Percentiles rank a stretch among this genome's conserved stretches.
phyloP scores from a whole-genome alignment of 1,284 basidiomycete species.

The Leccinum fallax region DNA sequence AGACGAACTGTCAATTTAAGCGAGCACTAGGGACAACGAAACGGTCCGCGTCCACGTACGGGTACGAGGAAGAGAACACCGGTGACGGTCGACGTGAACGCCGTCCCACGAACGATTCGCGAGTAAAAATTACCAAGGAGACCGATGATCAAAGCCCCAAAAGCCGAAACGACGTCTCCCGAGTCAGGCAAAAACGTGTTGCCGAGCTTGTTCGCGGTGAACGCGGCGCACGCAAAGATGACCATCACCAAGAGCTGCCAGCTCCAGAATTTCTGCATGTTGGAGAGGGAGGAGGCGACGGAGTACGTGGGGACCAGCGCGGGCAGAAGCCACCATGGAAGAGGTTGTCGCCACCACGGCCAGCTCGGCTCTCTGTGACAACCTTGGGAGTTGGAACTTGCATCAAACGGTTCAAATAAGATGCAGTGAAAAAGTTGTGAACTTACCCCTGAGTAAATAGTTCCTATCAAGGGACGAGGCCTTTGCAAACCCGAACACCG shows the following conservation, averaged over 20 bases:
- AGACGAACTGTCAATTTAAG: conserved; percentile 2
- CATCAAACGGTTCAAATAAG: too few species aligned
- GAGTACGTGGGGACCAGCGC: conserved; percentile 81
- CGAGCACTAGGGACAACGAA: not conserved
- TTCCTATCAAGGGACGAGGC: conserved; percentile 40
- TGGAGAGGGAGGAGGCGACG: conserved; percentile 75
- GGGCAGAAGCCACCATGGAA: conserved; percentile 79
- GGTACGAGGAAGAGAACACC: conserved; percentile 85
- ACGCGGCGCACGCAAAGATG: conserved; percentile 75
- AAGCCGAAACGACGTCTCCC: conserved; percentile 66
- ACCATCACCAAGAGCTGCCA: conserved; percentile 80
- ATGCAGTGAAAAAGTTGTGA: conserved; percentile 11
- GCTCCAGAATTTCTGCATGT: conserved; percentile 72
- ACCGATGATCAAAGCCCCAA: conserved; percentile 83
- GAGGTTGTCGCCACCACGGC: conserved; percentile 76
- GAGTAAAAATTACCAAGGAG: conserved; percentile 82
- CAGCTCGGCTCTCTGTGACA: conserved; percentile 73
- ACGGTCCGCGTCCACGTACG: conserved; percentile 41
- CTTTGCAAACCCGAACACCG: conserved; percentile 65
- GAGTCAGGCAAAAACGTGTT: conserved; percentile 51
- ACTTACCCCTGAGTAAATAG: conserved; percentile 54
- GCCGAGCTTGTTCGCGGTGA: conserved; percentile 65
- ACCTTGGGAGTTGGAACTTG: conserved; percentile 41
- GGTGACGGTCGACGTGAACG: conserved; percentile 89
- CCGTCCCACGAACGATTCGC: conserved; percentile 73